A percentile compares a stretch with the other conserved stretches of the same genome.
Evolutionary conservation across 257 asterid species (phyloP).

Genomic region (Fraxinus anomala): DNA sequence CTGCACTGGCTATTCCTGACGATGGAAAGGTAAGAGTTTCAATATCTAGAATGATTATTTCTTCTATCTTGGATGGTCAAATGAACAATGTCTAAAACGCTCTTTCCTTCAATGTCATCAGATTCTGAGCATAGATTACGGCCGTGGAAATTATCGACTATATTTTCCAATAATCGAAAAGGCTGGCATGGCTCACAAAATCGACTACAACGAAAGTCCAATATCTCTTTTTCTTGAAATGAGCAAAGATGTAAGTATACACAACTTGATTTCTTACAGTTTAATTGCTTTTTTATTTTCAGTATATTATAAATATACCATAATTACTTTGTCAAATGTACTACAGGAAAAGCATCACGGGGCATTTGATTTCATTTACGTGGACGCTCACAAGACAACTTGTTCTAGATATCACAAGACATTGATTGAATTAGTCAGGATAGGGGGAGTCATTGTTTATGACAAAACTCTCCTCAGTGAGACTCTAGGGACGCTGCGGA

Average conservation of each 20-base stretch:
- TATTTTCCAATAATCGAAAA: slow-evolving; percentile 70
- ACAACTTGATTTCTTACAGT: not conserved
- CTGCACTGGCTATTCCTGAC: slow-evolving; percentile 78
- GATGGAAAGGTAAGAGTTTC: slow-evolving; percentile 65
- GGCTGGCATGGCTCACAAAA: slow-evolving; percentile 86
- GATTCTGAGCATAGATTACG: slow-evolving; percentile 90
- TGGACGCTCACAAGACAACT: slow-evolving; percentile 87
- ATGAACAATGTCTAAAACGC: too few species aligned
- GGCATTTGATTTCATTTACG: slow-evolving; percentile 71
- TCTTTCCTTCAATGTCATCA: slow-evolving; percentile 11
- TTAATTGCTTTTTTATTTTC: too few species aligned
- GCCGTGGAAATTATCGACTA: slow-evolving; percentile 68
- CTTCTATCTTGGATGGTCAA: too few species aligned
- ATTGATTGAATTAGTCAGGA: slow-evolving; percentile 67
- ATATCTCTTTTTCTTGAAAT: slow-evolving; percentile 68
- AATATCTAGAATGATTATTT: too few species aligned
- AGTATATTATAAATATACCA: not conserved
- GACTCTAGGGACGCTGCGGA: slow-evolving; percentile 77
- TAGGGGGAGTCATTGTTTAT: slow-evolving; percentile 82
- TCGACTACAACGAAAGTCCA: slow-evolving; percentile 72
- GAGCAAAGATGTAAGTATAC: slow-evolving; percentile 43
- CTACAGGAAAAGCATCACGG: slow-evolving; percentile 47
- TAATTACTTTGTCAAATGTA: not conserved
- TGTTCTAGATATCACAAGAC: slow-evolving; percentile 72
- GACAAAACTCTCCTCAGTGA: slow-evolving; percentile 92